Percentiles rank a stretch among this genome's conserved stretches.
Evolutionary conservation across 352 stramenopile genomes (phyloP).

Genomic region (Phytopythium chamaehyphon): DNA sequence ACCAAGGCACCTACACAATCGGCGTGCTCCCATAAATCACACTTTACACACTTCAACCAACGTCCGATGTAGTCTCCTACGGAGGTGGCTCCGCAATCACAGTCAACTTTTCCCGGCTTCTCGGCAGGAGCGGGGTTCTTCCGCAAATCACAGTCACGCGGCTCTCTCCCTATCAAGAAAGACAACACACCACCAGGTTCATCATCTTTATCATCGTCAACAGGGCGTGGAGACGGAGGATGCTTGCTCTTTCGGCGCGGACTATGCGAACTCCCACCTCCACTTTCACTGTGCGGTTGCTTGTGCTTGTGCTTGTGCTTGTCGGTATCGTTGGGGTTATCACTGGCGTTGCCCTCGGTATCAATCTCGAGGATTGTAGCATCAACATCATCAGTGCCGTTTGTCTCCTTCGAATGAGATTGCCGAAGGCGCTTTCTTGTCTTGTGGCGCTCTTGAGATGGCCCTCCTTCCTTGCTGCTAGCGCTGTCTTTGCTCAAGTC

Average conservation of each 20-base stretch:
- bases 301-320: not conserved
- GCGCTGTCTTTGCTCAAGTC: not conserved
- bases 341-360: constrained; percentile 4
- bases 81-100: constrained; percentile 41
- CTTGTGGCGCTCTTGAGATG: constrained; percentile 8
- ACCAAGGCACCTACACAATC: constrained; percentile 61
- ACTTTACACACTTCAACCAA: constrained; percentile 71
- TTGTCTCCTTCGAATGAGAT: constrained; percentile 6
- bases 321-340: not conserved
- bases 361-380: constrained; percentile 16
- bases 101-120: constrained; percentile 43
- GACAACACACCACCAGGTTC: not conserved
- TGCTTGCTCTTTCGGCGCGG: too few species aligned
- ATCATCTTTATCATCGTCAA: not conserved
- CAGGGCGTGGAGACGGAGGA: not conserved
- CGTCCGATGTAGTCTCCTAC: constrained; percentile 49
- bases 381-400: constrained; percentile 14
- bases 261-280: too few species aligned
- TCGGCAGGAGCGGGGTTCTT: constrained; percentile 5
- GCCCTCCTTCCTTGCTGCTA: not conserved
- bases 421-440: constrained; percentile 18
- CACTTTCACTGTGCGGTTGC: not conserved
- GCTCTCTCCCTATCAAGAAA: too few species aligned
- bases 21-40: constrained; percentile 62
- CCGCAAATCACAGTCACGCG: too few species aligned